A percentile compares a stretch with the other conserved stretches of the same genome.
Conservation (phyloP, 2,329 filamentous ascomycete genomes). For the Aplosporella prunicola region DNA sequence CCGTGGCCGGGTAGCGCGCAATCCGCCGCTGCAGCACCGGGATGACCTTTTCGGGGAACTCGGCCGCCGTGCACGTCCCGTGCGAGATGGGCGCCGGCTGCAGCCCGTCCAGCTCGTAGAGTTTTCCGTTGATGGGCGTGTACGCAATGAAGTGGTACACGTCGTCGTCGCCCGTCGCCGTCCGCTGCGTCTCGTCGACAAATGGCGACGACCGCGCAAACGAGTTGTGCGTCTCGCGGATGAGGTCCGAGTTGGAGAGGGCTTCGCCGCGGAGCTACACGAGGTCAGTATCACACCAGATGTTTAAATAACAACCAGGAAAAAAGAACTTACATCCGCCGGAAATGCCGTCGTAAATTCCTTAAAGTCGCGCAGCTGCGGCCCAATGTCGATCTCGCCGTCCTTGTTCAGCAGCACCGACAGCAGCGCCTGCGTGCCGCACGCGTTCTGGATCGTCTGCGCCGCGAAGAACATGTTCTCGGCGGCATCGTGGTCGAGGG, state of each 20-base stretch:
- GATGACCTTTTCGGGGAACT: constrained; percentile 74
- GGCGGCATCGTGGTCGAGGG: constrained; percentile 65
- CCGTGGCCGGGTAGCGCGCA: constrained; percentile 69
- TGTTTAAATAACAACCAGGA: background rate
- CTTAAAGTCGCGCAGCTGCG: constrained; percentile 64
- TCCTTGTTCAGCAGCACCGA: constrained; percentile 85
- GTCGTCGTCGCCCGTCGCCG: constrained; percentile 67
- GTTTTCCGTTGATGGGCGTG: constrained; percentile 63
- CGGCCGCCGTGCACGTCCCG: constrained; percentile 58
- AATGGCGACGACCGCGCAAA: constrained; percentile 87
- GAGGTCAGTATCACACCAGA: background rate
- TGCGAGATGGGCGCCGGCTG: constrained; percentile 89
- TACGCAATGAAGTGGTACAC: constrained; percentile 98
- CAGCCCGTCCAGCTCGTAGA: constrained; percentile 93
- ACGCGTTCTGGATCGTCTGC: constrained; percentile 98
- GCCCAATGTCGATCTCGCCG: constrained; percentile 60
- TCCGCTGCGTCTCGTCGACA: constrained; percentile 74
- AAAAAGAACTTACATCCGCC: constrained; percentile 35
- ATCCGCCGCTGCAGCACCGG: constrained; percentile 80
- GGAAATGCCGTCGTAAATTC: constrained; percentile 83
- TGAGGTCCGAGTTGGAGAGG: constrained; percentile 54
- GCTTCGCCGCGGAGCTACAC: constrained; percentile 59
- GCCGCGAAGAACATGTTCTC: constrained; percentile 84
- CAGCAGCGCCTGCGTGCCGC: constrained; percentile 89
- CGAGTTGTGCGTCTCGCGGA: constrained; percentile 68